A percentile compares a stretch with the other conserved stretches of the same genome.
Evolutionary conservation across 2,329 filamentous ascomycete species (phyloP).

Genomic region (Xylariaceae sp.): DNA sequence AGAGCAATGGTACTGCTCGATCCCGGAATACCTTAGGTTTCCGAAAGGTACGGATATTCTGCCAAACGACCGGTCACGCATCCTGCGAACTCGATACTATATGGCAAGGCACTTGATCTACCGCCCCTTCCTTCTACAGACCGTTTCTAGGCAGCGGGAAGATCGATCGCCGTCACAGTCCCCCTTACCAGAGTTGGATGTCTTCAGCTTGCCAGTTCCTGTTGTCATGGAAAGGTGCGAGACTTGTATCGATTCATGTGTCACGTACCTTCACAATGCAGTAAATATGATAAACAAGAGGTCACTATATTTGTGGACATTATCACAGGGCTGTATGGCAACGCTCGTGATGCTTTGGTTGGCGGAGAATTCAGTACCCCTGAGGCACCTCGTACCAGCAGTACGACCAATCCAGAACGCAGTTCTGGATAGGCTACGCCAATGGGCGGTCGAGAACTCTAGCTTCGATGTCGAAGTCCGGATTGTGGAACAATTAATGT

Average conservation of each 20-base stretch:
- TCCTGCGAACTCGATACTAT: slow-evolving; percentile 76
- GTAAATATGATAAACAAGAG: slow-evolving; percentile 46
- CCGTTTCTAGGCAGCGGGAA: slow-evolving; percentile 54
- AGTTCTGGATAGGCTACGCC: slow-evolving; percentile 40
- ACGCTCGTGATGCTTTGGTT: slow-evolving; percentile 44
- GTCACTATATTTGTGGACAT: slow-evolving; percentile 48
- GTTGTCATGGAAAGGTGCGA: slow-evolving; percentile 45
- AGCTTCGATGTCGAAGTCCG: slow-evolving; percentile 41
- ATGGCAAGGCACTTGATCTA: slow-evolving; percentile 74
- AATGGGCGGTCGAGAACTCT: slow-evolving; percentile 44
- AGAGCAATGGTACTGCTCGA: slow-evolving; percentile 48
- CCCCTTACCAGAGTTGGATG: slow-evolving; percentile 29
- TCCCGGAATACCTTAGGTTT: slow-evolving; percentile 55
- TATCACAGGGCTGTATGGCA: slow-evolving; percentile 46
- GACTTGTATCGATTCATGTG: slow-evolving; percentile 46
- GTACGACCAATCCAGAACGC: slow-evolving; percentile 39
- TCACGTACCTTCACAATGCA: slow-evolving; percentile 45
- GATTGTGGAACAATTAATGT: slow-evolving; percentile 37
- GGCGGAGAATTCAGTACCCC: slow-evolving; percentile 40
- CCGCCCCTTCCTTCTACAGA: slow-evolving; percentile 45
- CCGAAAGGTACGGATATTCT: slow-evolving; percentile 60
- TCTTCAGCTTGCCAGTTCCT: slow-evolving; percentile 34
- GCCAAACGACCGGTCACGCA: slow-evolving; percentile 67
- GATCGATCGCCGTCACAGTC: slow-evolving; percentile 32
- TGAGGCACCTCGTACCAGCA: slow-evolving; percentile 40